Evolutionary conservation across 73 alveolate species (phyloP).

Genomic region (Tetrahymena elliotti): DNA sequence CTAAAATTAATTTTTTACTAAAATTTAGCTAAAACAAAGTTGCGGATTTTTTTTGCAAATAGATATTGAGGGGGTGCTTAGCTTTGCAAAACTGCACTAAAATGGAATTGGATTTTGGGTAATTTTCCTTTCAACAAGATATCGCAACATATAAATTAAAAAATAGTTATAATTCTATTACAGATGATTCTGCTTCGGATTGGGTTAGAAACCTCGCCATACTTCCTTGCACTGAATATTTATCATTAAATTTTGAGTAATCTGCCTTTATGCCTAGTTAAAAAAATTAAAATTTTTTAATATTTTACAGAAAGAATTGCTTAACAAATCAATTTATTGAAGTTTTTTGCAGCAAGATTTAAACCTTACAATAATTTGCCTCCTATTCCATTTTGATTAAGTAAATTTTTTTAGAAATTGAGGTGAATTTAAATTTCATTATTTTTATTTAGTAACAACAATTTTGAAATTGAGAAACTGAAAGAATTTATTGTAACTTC

Average conservation of each 20-base stretch:
- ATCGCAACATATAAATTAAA: not conserved
- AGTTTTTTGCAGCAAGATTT: not conserved
- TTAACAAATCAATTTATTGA: not conserved
- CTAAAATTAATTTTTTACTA: not conserved
- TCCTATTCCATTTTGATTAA: not conserved
- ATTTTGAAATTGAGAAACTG: not conserved
- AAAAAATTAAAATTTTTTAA: not conserved
- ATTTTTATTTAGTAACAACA: not conserved
- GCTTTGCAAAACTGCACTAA: not conserved
- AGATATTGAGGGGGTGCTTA: not conserved
- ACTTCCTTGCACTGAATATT: not conserved
- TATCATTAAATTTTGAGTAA: not conserved
- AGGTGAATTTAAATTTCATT: not conserved
- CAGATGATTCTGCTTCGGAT: not conserved
- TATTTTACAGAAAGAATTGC: not conserved
- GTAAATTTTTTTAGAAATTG: not conserved
- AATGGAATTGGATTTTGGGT: not conserved
- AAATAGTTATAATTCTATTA: not conserved
- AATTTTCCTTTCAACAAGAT: not conserved
- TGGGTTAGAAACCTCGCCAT: not conserved
- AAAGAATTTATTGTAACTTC: not conserved
- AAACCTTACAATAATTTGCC: not conserved
- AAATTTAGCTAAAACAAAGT: not conserved
- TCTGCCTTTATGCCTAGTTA: not conserved
- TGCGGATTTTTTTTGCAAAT: not conserved